Evolutionary conservation across 1,139 yeast genomes (phyloP), one percentile per base, ranked within the genome.

Genomic region (Candida sanyaensis): DNA sequence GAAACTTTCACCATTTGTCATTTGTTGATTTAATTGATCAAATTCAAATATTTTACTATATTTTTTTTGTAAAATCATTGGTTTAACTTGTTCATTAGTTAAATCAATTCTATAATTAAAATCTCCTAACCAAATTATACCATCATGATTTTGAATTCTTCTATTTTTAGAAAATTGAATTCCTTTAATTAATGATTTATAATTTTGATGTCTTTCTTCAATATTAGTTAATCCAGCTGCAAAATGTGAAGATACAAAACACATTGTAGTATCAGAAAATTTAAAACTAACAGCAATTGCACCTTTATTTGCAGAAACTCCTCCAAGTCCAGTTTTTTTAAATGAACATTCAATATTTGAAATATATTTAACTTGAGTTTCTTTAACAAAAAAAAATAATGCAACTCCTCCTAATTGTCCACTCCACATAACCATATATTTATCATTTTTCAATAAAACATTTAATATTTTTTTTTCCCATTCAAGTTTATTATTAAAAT

Each of bases 401-500:
- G 95, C 84, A n/a, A 96, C 81, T 2, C 99, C 98, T 4, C 97
- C 99, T 24, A 95, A 73, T 66, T 93, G 98, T 41, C 91, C 96
- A 42, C 89, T 84, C 77, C 97, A 85, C 37, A 90, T 69, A 21
- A 88, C 73, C 4, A 83, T 83, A 61, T 86, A 91, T 50, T 79
- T 80, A 46, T 59, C 64, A 47, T 62, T 50, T 7, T 62, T 60
- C 53, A 87, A 84, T 46, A 95, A 68, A 11, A 85, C 75, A 21
- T 69, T 66, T 43, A 80, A 71, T 27, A 93, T 78, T 50, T 81
- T 83, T 44, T 73, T 73, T 55, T 91, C 97, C 99, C 99, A 95
- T 55, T 79, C 81, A 31, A 74, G 66, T 51, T 88, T 79, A 47
- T 88, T 84, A 31, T 78, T 79, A 0, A 88, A 81, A 64, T 93